phyloP scores from a whole-genome alignment of 306 rosid genomes.

The Rubus idaeus region DNA sequence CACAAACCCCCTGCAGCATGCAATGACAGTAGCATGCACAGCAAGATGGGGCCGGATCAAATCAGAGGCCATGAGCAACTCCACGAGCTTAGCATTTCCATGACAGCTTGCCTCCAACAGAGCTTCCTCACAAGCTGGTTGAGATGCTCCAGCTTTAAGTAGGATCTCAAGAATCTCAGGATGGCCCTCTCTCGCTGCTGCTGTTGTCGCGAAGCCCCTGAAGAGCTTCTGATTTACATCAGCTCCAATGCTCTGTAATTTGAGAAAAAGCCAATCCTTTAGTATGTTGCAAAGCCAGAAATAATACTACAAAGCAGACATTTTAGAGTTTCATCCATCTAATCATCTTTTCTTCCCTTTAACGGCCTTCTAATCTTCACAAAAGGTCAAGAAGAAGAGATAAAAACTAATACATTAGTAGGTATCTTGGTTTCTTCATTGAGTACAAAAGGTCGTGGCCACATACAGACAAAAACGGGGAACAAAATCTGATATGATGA shows the following conservation, averaged over 20 bases:
- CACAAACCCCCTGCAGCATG: constrained; percentile 84
- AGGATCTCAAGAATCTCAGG: constrained; percentile 71
- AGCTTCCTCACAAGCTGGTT: constrained; percentile 97
- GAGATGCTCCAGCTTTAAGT: constrained; percentile 87
- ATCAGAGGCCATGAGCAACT: constrained; percentile 86
- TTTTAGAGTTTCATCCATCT: not conserved
- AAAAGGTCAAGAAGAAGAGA: constrained; percentile 13
- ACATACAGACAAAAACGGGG: constrained; percentile 15
- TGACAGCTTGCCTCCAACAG: constrained; percentile 83
- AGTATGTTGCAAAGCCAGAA: constrained; percentile 11
- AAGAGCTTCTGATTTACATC: constrained; percentile 92
- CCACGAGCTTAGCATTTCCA: constrained; percentile 62
- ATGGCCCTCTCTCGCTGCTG: constrained; percentile 91
- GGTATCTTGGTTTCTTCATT: constrained; percentile 15
- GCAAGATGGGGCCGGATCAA: constrained; percentile 73
- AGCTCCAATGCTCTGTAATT: constrained; percentile 71
- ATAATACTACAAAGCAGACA: constrained; percentile 5
- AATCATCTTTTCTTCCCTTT: not conserved
- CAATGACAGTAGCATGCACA: constrained; percentile 76
- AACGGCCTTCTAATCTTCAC: not conserved
- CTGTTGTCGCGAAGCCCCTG: constrained; percentile 85
- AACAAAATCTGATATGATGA: constrained; percentile 11
- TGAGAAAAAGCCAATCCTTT: constrained; percentile 19
- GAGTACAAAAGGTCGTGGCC: constrained; percentile 13
- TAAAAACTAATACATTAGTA: not conserved